Percentiles rank a stretch among this genome's conserved stretches.
Conservation (phyloP, 768 basidiomycete genomes). For the Hemileccinum rubropunctum region DNA sequence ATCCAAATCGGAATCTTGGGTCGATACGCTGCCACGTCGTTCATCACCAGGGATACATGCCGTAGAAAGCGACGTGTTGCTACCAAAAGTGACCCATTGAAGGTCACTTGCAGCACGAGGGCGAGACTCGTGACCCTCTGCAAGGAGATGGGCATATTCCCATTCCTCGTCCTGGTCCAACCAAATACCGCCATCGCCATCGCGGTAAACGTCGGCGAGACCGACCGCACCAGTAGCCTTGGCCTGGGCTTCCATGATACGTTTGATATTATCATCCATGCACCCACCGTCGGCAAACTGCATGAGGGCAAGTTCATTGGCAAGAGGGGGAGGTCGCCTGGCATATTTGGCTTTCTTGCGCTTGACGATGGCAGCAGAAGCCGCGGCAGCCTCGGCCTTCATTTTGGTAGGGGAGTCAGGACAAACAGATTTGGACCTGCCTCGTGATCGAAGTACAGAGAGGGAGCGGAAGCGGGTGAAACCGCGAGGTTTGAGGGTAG, state of each 20-base stretch:
- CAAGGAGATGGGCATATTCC: conserved; percentile 64
- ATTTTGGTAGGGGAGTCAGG: conserved; percentile 27
- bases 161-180: conserved; percentile 69
- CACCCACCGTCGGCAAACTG: conserved; percentile 67
- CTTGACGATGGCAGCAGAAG: conserved; percentile 38
- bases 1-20: conserved; percentile 54
- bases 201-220: conserved; percentile 56
- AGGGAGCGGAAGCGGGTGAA: conserved; percentile 53
- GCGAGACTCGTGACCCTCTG: conserved; percentile 31
- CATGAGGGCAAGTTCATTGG: conserved; percentile 65
- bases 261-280: conserved; percentile 51
- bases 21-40: conserved; percentile 47
- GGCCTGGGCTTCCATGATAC: conserved; percentile 55
- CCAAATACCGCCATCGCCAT: conserved; percentile 64
- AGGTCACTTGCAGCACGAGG: conserved; percentile 28
- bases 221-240: conserved; percentile 35
- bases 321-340: conserved; percentile 47
- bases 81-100: conserved; percentile 45
- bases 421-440: conserved; percentile 36
- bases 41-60: conserved; percentile 22
- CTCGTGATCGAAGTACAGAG: conserved; percentile 42
- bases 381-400: conserved; percentile 13
- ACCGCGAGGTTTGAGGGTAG: conserved; percentile 23
- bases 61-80: conserved; percentile 18
- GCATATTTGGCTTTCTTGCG: conserved; percentile 55